A percentile compares a stretch with the other conserved stretches of the same genome.
These are phyloP conservation scores for Phyllosticta citriasiana DNA, from an alignment of 2,329 filamentous ascomycete species.

Conservation along the genomic window DNA sequence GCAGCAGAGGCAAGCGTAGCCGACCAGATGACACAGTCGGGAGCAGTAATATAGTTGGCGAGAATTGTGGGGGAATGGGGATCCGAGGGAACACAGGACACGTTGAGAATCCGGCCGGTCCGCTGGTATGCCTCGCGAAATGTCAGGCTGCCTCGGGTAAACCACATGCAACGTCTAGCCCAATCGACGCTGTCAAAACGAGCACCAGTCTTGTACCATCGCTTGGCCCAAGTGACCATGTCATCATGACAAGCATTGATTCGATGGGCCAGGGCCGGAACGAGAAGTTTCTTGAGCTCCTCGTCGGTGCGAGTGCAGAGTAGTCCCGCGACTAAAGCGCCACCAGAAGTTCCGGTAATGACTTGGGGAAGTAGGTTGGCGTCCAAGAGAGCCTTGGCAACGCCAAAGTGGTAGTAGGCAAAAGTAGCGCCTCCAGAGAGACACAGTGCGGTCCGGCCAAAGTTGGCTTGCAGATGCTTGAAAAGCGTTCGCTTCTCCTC, in stretches of 20 bases:
- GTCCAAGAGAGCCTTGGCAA: constrained; percentile 81
- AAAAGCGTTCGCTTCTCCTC: constrained; percentile 75
- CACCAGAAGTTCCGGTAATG: constrained; percentile 92
- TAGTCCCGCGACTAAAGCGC: constrained; percentile 78
- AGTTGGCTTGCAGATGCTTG: constrained; percentile 83
- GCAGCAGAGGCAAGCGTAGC: constrained; percentile 90
- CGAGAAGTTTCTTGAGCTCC: constrained; percentile 73
- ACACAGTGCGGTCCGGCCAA: constrained; percentile 83
- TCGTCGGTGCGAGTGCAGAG: constrained; percentile 85
- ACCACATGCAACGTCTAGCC: constrained; percentile 80
- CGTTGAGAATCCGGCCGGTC: constrained; percentile 89
- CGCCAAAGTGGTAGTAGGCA: constrained; percentile 93
- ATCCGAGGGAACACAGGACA: constrained; percentile 90
- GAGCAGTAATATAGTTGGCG: constrained; percentile 88
- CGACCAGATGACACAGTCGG: constrained; percentile 97
- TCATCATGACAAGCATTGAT: constrained; percentile 81
- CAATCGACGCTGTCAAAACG: constrained; percentile 90
- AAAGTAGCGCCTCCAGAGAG: constrained; percentile 89
- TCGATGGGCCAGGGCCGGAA: constrained; percentile 73
- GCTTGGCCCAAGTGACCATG: constrained; percentile 62
- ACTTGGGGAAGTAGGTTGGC: constrained; percentile 80
- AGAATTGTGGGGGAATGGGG: constrained; percentile 88
- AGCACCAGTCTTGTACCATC: constrained; percentile 89
- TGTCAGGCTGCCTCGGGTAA: constrained; percentile 80
- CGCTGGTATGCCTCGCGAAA: constrained; percentile 91